These are phyloP conservation scores for Lactifluus rugatus DNA, from an alignment of 768 basidiomycete species.

Conservation along the genomic window DNA sequence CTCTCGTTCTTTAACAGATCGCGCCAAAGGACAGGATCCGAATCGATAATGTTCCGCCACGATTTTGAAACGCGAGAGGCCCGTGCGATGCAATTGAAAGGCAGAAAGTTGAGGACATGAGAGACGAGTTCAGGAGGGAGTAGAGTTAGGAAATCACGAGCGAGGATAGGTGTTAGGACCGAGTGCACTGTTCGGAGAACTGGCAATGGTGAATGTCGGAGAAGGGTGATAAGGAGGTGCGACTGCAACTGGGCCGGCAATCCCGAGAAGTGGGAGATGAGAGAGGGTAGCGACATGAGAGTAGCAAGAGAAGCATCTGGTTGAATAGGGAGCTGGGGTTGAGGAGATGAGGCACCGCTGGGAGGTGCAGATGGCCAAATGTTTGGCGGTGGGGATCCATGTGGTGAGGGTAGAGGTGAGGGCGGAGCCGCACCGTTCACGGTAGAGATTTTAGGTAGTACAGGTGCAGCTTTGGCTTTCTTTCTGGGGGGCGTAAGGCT, in stretches of 20 bases:
- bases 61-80: slow-evolving; percentile 82
- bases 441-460: slow-evolving; percentile 50
- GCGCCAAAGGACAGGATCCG: slow-evolving; percentile 83
- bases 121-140: slow-evolving; percentile 90
- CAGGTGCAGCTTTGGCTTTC: slow-evolving; percentile 55
- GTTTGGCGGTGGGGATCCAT: slow-evolving; percentile 68
- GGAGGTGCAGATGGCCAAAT: slow-evolving; percentile 78
- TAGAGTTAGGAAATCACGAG: slow-evolving; percentile 88
- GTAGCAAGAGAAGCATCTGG: slow-evolving; percentile 77
- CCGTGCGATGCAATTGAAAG: slow-evolving; percentile 71
- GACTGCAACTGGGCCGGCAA: slow-evolving; percentile 82
- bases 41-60: slow-evolving; percentile 90
- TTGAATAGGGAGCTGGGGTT: slow-evolving; percentile 58
- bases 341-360: slow-evolving; percentile 65
- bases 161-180: slow-evolving; percentile 81
- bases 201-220: slow-evolving; percentile 84
- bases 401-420: slow-evolving; percentile 77
- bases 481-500: slow-evolving; percentile 55
- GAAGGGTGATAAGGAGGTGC: slow-evolving; percentile 84
- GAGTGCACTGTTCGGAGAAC: slow-evolving; percentile 85
- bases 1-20: slow-evolving; percentile 74
- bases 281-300: slow-evolving; percentile 73
- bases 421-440: slow-evolving; percentile 69
- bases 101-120: slow-evolving; percentile 76
- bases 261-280: slow-evolving; percentile 70